Evolutionary conservation across 441 rosid species (phyloP), one percentile per base, ranked within the genome.

Genomic region (Aleurites moluccanus): DNA sequence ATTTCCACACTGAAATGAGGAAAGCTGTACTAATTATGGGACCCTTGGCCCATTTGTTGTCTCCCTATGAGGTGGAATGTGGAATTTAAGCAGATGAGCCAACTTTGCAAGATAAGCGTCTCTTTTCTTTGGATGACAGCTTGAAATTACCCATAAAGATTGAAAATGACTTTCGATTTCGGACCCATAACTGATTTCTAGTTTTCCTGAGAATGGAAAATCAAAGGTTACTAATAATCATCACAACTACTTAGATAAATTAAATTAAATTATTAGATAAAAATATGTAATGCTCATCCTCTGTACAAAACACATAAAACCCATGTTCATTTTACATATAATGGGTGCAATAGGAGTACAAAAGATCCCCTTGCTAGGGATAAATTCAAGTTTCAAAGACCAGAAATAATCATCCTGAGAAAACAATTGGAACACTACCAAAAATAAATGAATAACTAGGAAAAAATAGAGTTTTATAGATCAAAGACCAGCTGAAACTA

Each of bases 401-500:
- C 9, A 55, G 0, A 77, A 76, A 64, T 60, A 77, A 72, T 59
- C 62, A 9, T 21, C 13, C 40, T 59, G 25, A 1, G 15, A 67
- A 44, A 15, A 56, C 10, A 52, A 27, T 50, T 47, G 18, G 1
- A 23, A 65, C 8, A 65, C 4, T 2, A 20, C 3, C 21, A 59
- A 18, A n/a, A 21, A 42, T 6, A 21, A 18, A 38, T 23, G 47
- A n/a, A 8, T 3, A 14, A 28, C 30, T 21, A 57, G 42, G 13
- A 27, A 9, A 67, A 6, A 10, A 20, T n/a, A n/a, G 15, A 10
- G 21, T 56, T 33, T 62, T 49, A 42, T 45, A 62, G 21, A 71
- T 90, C 84, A 93, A 42, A 93, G 93, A 15, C 98, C 98, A 20
- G 97, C 92, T 7, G 97, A 93, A 68, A 95, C 98, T 64, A 93